Percentiles rank a stretch among this genome's conserved stretches.
phyloP scores from a whole-genome alignment of 805 yeast genomes.

The Nakazawaea siamensis region DNA sequence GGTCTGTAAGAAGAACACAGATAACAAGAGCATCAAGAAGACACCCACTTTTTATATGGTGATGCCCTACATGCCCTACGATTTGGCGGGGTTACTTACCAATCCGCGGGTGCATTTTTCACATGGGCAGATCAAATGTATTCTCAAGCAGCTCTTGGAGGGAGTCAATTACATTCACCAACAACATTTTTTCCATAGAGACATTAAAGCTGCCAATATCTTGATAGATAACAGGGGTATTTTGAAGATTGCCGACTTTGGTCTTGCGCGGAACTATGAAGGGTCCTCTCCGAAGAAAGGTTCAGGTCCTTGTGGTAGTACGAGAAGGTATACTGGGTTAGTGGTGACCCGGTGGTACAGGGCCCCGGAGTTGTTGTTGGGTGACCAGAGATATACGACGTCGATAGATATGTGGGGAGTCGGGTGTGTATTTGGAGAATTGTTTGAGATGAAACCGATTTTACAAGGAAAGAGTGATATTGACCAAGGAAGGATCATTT shows the following conservation, averaged over 20 bases:
- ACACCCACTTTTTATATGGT: conserved; percentile 65
- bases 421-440: conserved; percentile 93
- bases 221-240: conserved; percentile 69
- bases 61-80: conserved; percentile 87
- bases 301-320: conserved; percentile 44
- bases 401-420: conserved; percentile 98
- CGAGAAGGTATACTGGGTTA: conserved; percentile 42
- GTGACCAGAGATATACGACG: conserved; percentile 80
- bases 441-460: conserved; percentile 75
- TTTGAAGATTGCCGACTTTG: conserved; percentile 91
- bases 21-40: conserved; percentile 18
- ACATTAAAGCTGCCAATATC: conserved; percentile 94
- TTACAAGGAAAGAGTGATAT: conserved; percentile 78
- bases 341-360: conserved; percentile 98
- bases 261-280: conserved; percentile 62
- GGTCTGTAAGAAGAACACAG: conserved; percentile 42
- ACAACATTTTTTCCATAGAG: conserved; percentile 65
- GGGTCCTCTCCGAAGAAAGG: conserved; percentile 25
- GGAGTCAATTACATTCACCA: conserved; percentile 81
- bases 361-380: conserved; percentile 87
- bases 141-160: conserved; percentile 66
- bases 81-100: conserved; percentile 80
- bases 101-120: conserved; percentile 60
- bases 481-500: conserved; percentile 80
- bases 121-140: conserved; percentile 70